These are phyloP conservation scores for Tinospora cordifolia DNA, from an alignment of 164 flowering plant genomes.

Conservation along the genomic window DNA sequence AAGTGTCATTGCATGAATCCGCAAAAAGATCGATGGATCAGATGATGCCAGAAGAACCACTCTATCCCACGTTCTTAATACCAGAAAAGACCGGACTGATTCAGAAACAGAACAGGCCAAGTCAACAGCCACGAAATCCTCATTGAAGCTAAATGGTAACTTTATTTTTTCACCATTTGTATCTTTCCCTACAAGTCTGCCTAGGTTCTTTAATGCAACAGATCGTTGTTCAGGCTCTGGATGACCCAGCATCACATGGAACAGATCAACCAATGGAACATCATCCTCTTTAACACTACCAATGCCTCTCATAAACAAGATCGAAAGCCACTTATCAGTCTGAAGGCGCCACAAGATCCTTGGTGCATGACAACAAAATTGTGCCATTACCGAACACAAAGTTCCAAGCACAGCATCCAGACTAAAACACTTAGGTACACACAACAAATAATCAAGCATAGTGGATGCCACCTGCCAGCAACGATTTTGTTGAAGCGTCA, in stretches of 20 bases:
- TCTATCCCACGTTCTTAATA: constrained; percentile 71
- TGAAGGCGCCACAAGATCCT: constrained; percentile 67
- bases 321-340: constrained; percentile 64
- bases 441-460: constrained; percentile 63
- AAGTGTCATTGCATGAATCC: constrained; percentile 56
- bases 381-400: constrained; percentile 53
- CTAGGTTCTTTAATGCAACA: constrained; percentile 57
- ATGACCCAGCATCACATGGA: constrained; percentile 55
- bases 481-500: constrained; percentile 40
- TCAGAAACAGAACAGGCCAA: constrained; percentile 28
- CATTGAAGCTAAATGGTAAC: constrained; percentile 13
- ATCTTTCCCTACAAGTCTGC: constrained; percentile 51
- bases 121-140: constrained; percentile 24
- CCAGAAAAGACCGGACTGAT: constrained; percentile 39
- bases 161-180: constrained; percentile 22
- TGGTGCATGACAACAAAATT: constrained; percentile 55
- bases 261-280: constrained; percentile 43
- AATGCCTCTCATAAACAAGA: constrained; percentile 42
- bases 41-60: constrained; percentile 57
- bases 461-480: constrained; percentile 80
- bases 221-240: constrained; percentile 81
- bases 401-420: constrained; percentile 40
- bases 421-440: constrained; percentile 38
- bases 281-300: constrained; percentile 33
- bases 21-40: constrained; percentile 48